Percentiles rank a stretch among this genome's conserved stretches.
These are phyloP conservation scores for Fusarium sp. DNA, from an alignment of 2,329 filamentous ascomycete genomes.

Conservation along the genomic window DNA sequence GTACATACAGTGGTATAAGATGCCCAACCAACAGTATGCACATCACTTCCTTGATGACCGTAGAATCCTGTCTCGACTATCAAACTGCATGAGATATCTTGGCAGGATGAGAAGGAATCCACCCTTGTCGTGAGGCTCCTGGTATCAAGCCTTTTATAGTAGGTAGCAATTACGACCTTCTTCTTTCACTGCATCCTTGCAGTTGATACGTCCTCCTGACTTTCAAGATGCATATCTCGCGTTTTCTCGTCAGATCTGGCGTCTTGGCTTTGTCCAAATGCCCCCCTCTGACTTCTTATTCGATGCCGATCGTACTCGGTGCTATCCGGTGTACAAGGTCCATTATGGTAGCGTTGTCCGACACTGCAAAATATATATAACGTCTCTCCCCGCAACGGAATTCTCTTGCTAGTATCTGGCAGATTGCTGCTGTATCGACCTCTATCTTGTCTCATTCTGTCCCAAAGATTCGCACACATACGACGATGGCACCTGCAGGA, in stretches of 20 bases:
- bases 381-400: not conserved
- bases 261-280: constrained; percentile 1
- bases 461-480: not conserved
- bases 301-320: constrained; percentile 13
- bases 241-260: constrained; percentile 22
- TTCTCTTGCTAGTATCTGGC: not conserved
- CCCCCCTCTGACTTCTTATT: not conserved
- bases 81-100: constrained; percentile 14
- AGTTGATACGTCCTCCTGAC: constrained; percentile 18
- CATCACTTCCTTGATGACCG: not conserved
- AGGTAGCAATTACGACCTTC: constrained; percentile 30
- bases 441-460: not conserved
- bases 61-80: not conserved
- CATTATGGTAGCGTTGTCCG: constrained; percentile 13
- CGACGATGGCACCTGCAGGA: constrained; percentile 43
- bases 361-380: constrained; percentile 20
- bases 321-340: not conserved
- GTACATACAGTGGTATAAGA: not conserved
- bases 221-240: not conserved
- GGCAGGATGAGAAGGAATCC: constrained; percentile 3
- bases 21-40: not conserved
- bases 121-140: constrained; percentile 25
- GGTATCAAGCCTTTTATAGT: constrained; percentile 27
- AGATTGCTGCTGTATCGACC: not conserved
- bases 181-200: constrained; percentile 34